Percentiles rank a stretch among this genome's conserved stretches.
phyloP scores from a whole-genome alignment of 257 asterid genomes.

The Verbena officinalis region DNA sequence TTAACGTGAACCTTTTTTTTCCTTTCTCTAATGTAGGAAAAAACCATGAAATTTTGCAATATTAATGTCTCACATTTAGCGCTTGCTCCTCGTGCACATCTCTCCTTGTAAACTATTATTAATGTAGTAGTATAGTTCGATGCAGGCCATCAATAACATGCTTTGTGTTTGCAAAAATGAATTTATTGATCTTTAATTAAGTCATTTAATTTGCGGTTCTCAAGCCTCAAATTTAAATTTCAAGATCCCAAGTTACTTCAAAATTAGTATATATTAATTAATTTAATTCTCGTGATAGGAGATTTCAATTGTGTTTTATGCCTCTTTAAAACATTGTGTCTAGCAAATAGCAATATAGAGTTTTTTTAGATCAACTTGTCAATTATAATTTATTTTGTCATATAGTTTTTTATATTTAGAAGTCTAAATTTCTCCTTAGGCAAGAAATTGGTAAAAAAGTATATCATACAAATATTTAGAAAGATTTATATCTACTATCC shows the following conservation, averaged over 20 bases:
- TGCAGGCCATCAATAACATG: conserved; percentile 19
- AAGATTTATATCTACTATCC: no score
- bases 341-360: neutral
- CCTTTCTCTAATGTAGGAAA: no score
- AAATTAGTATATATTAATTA: neutral
- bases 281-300: conserved; percentile 33
- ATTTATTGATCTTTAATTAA: conserved; percentile 9
- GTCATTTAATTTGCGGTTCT: neutral
- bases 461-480: no score
- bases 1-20: no score
- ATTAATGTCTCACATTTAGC: conserved; percentile 46
- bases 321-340: conserved; percentile 8
- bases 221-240: conserved; percentile 17
- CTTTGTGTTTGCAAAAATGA: conserved; percentile 33
- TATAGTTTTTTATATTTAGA: no score
- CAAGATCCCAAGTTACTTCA: conserved; percentile 34
- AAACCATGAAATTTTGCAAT: no score
- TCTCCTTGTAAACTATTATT: no score
- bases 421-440: no score
- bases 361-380: neutral
- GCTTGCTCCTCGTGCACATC: conserved; percentile 53
- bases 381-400: neutral
- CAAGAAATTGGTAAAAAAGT: no score
- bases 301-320: conserved; percentile 17
- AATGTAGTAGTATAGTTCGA: no score